Percentiles rank a stretch among this genome's conserved stretches.
phyloP scores from a whole-genome alignment of 768 basidiomycete genomes.

The Fistulinella prunicolor region DNA sequence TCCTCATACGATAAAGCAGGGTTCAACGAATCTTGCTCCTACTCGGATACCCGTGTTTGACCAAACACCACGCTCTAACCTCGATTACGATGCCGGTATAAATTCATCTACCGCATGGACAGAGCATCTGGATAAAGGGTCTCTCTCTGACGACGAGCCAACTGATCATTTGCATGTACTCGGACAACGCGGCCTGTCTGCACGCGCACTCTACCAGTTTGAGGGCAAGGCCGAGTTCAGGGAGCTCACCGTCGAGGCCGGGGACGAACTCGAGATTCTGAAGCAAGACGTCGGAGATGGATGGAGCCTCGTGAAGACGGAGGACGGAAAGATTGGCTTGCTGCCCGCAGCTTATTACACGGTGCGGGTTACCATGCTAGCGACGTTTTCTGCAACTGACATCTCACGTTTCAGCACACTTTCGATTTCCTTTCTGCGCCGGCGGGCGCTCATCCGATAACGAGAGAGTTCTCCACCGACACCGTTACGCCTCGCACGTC shows the following conservation, averaged over 20 bases:
- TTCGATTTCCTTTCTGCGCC: constrained; percentile 57
- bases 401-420: constrained; percentile 50
- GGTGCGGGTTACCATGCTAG: constrained; percentile 37
- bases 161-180: constrained; percentile 29
- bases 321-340: constrained; percentile 60
- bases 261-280: constrained; percentile 68
- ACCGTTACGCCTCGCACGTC: constrained; percentile 52
- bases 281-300: constrained; percentile 73
- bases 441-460: constrained; percentile 22
- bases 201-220: constrained; percentile 71
- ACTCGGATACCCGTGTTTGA: constrained; percentile 9
- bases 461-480: constrained; percentile 38
- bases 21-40: constrained; percentile 11
- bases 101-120: constrained; percentile 80
- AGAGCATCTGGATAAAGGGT: constrained; percentile 47
- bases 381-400: background rate
- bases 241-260: constrained; percentile 66
- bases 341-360: constrained; percentile 72
- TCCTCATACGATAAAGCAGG: constrained; percentile 32
- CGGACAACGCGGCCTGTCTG: constrained; percentile 43
- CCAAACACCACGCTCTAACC: constrained; percentile 29
- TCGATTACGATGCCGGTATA: constrained; percentile 71
- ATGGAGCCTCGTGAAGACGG: constrained; percentile 71
- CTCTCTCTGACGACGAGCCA: constrained; percentile 54
- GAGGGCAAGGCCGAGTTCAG: constrained; percentile 73